Conservation (phyloP, 345 rosid species). For the Syzygium oleosum region DNA sequence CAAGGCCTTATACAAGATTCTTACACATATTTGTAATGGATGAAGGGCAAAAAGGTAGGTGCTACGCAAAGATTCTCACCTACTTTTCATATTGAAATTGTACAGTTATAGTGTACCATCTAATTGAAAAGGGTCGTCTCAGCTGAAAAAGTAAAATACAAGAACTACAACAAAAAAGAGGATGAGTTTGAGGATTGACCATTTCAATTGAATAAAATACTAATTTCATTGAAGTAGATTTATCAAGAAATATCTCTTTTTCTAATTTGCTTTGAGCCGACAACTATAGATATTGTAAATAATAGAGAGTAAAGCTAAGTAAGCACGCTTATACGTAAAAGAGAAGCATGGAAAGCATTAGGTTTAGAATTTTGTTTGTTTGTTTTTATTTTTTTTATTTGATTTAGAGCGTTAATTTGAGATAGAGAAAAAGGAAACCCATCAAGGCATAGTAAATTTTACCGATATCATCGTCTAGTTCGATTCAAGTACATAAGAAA, state of each 20-base stretch:
- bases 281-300: neutral
- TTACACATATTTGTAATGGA: neutral
- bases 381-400: neutral
- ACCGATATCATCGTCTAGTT: neutral
- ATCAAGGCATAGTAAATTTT: neutral
- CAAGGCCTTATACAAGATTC: neutral
- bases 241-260: neutral
- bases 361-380: neutral
- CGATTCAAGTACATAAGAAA: neutral
- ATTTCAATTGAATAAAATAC: neutral
- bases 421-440: neutral
- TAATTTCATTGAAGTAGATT: neutral
- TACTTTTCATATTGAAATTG: too few relatives aligned
- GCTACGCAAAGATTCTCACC: too few relatives aligned
- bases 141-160: neutral
- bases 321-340: neutral
- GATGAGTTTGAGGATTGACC: neutral
- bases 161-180: neutral
- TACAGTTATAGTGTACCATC: neutral
- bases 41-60: neutral
- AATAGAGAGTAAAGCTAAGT: neutral
- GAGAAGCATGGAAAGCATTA: neutral
- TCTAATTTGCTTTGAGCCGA: neutral
- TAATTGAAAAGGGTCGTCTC: neutral
- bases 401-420: neutral